Evolutionary conservation across 495 filamentous ascomycete species (phyloP).

Genomic region (Penicillium bialowiezense): DNA sequence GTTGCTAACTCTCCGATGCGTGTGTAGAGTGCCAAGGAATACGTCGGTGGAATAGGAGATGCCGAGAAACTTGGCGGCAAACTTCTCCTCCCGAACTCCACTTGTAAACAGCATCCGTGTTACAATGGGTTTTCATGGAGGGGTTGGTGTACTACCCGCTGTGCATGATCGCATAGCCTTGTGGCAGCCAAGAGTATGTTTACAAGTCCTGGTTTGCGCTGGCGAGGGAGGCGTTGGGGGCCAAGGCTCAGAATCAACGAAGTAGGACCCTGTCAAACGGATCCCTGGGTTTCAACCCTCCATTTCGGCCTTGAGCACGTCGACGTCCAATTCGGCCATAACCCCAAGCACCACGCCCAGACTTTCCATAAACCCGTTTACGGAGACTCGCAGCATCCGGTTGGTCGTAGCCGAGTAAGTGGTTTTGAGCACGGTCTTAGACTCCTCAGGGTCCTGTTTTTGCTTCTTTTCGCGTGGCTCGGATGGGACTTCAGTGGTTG

Average conservation of each 20-base stretch:
- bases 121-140: constrained; percentile 1
- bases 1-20: constrained; percentile 2
- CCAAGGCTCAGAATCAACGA: not conserved
- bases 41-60: constrained; percentile 16
- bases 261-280: constrained; percentile 1
- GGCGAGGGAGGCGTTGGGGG: not conserved
- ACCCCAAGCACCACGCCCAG: constrained; percentile 77
- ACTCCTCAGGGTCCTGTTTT: constrained; percentile 34
- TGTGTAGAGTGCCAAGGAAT: constrained; percentile 15
- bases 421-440: constrained; percentile 60
- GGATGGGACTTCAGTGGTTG: constrained; percentile 15
- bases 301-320: constrained; percentile 56
- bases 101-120: not conserved
- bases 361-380: constrained; percentile 98
- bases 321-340: constrained; percentile 85
- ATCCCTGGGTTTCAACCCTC: constrained; percentile 19
- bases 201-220: not conserved
- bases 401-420: constrained; percentile 89
- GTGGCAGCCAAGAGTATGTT: constrained; percentile 3
- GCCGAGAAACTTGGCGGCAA: constrained; percentile 20
- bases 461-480: constrained; percentile 27
- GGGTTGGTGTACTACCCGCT: constrained; percentile 3
- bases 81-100: constrained; percentile 7
- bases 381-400: constrained; percentile 92
- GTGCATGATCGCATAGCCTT: not conserved